Evolutionary conservation across 495 filamentous ascomycete genomes (phyloP).

Genomic region (Xylaria longipes): DNA sequence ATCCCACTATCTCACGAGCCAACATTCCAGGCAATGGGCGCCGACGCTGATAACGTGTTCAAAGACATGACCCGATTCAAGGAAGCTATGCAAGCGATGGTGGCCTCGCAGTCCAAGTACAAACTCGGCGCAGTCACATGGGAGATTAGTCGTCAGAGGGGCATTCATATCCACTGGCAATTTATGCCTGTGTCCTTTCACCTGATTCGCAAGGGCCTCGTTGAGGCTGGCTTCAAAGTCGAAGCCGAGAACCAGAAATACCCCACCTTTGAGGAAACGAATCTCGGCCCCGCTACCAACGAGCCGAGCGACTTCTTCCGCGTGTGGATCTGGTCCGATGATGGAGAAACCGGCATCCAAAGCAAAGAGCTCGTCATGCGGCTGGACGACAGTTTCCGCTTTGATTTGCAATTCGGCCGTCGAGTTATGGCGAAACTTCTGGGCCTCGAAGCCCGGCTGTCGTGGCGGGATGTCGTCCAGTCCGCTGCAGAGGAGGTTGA

Average conservation of each 20-base stretch:
- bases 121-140: constrained; percentile 84
- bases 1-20: constrained; percentile 77
- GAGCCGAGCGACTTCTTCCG: constrained; percentile 79
- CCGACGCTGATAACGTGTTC: constrained; percentile 67
- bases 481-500: constrained; percentile 74
- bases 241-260: constrained; percentile 79
- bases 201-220: constrained; percentile 68
- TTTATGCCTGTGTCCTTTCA: constrained; percentile 78
- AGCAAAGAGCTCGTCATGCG: constrained; percentile 57
- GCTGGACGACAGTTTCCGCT: constrained; percentile 55
- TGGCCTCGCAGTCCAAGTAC: constrained; percentile 56
- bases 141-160: constrained; percentile 79
- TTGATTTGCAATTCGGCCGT: constrained; percentile 70
- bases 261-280: constrained; percentile 56
- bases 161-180: constrained; percentile 94
- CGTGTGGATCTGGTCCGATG: constrained; percentile 75
- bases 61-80: constrained; percentile 84
- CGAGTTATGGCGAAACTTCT: constrained; percentile 88
- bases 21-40: constrained; percentile 62
- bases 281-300: constrained; percentile 44
- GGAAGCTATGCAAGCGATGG: constrained; percentile 72
- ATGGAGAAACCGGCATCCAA: constrained; percentile 47
- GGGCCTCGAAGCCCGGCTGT: constrained; percentile 69
- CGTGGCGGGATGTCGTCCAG: constrained; percentile 87
- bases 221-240: constrained; percentile 83